Conservation (phyloP, 2,329 filamentous ascomycete species). For the Clarireedia monteithiana region DNA sequence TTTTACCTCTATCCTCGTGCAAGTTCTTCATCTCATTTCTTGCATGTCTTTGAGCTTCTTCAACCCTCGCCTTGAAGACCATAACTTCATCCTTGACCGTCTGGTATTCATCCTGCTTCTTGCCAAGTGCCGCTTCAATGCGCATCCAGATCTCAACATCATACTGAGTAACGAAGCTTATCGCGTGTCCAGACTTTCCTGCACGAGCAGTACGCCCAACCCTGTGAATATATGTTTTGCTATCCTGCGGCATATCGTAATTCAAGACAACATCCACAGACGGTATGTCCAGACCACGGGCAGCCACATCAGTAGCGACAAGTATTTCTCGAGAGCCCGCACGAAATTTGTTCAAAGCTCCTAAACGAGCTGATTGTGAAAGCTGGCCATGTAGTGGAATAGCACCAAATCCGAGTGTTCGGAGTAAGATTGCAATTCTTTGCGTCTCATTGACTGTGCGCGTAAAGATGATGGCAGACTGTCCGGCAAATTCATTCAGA, state of each 20-base stretch:
- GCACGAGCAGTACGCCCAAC: constrained; percentile 84
- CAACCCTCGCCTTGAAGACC: constrained; percentile 68
- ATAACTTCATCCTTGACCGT: constrained; percentile 77
- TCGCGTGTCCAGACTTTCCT: constrained; percentile 73
- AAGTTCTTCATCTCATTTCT: constrained; percentile 75
- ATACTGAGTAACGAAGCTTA: constrained; percentile 80
- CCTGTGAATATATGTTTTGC: constrained; percentile 85
- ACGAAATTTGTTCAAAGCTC: constrained; percentile 85
- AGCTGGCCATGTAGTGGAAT: constrained; percentile 92
- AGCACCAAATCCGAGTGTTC: constrained; percentile 78
- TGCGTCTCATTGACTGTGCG: constrained; percentile 89
- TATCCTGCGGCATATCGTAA: constrained; percentile 74
- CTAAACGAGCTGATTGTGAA: constrained; percentile 77
- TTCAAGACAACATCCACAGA: constrained; percentile 86
- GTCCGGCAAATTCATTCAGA: constrained; percentile 78
- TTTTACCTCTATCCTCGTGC: constrained; percentile 56
- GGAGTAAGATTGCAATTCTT: constrained; percentile 72
- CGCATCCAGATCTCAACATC: constrained; percentile 73
- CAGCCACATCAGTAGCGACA: constrained; percentile 89
- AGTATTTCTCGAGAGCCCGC: constrained; percentile 74
- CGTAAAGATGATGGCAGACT: constrained; percentile 83
- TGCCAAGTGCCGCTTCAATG: constrained; percentile 76
- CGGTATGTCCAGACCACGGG: constrained; percentile 86
- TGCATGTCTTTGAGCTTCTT: constrained; percentile 76
- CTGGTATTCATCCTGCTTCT: constrained; percentile 63